A percentile compares a stretch with the other conserved stretches of the same genome.
Conservation (phyloP, 2,329 filamentous ascomycete species). For the Diaporthe sp. region DNA sequence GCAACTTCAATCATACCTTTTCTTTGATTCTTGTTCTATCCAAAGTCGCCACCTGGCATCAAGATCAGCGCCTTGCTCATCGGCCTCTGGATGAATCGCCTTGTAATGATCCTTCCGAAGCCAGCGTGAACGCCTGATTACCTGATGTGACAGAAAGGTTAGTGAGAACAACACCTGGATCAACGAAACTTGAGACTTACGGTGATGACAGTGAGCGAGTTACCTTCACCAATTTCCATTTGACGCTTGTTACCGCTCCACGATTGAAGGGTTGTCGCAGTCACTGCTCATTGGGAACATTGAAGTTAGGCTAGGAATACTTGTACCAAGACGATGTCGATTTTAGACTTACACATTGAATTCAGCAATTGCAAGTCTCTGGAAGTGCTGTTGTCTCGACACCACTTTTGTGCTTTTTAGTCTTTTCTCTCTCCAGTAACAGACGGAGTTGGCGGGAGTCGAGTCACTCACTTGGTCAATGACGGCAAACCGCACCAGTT, state of each 20-base stretch:
- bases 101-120: neutral
- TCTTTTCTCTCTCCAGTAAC: too few relatives aligned
- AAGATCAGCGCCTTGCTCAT: neutral
- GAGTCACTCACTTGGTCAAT: neutral
- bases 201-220: neutral
- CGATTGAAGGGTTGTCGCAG: neutral
- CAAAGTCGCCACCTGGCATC: neutral
- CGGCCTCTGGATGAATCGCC: neutral
- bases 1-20: neutral
- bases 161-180: neutral
- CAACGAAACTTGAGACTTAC: neutral
- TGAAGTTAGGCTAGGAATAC: neutral
- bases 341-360: neutral
- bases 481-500: neutral
- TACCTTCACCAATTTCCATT: neutral
- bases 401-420: neutral
- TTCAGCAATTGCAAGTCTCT: neutral
- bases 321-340: neutral
- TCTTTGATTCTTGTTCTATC: neutral
- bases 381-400: neutral
- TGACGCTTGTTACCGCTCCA: neutral
- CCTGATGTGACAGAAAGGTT: neutral
- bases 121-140: neutral
- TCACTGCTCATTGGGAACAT: neutral
- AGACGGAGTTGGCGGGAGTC: too few relatives aligned